A percentile compares a stretch with the other conserved stretches of the same genome.
These are phyloP conservation scores for Abrus pulchellus DNA, from an alignment of 306 rosid genomes.

Conservation along the genomic window DNA sequence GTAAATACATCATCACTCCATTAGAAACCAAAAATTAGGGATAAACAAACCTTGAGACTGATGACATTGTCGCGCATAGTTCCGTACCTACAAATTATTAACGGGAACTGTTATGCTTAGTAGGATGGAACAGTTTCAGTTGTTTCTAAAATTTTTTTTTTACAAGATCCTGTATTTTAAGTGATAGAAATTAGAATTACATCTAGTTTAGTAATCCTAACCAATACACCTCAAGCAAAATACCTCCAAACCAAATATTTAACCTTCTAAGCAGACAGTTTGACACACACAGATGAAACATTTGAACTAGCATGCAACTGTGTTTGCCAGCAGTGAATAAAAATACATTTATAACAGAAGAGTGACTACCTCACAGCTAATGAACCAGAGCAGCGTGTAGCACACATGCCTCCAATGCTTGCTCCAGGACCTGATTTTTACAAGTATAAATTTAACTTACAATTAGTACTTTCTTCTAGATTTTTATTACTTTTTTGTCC, in stretches of 20 bases:
- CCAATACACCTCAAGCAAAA: conserved; percentile 25
- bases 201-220: conserved; percentile 36
- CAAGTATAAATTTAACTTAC: conserved; percentile 38
- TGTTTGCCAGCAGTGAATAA: conserved; percentile 26
- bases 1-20: conserved; percentile 45
- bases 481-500: conserved; percentile 9
- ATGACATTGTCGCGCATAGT: conserved; percentile 99
- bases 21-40: conserved; percentile 27
- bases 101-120: conserved; percentile 50
- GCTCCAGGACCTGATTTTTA: conserved; percentile 94
- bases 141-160: conserved; percentile 2
- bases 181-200: conserved; percentile 24
- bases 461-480: conserved; percentile 12
- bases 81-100: conserved; percentile 86
- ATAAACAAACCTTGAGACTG: conserved; percentile 76
- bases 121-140: conserved; percentile 39
- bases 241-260: conserved; percentile 28
- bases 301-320: conserved; percentile 25
- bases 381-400: conserved; percentile 98
- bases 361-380: conserved; percentile 86
- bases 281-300: conserved; percentile 30
- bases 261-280: conserved; percentile 24
- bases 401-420: conserved; percentile 99
- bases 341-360: conserved; percentile 37
- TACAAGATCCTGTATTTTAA: not conserved